Evolutionary conservation across 1,284 basidiomycete genomes (phyloP).

Genomic region (Inonotus obliquus): DNA sequence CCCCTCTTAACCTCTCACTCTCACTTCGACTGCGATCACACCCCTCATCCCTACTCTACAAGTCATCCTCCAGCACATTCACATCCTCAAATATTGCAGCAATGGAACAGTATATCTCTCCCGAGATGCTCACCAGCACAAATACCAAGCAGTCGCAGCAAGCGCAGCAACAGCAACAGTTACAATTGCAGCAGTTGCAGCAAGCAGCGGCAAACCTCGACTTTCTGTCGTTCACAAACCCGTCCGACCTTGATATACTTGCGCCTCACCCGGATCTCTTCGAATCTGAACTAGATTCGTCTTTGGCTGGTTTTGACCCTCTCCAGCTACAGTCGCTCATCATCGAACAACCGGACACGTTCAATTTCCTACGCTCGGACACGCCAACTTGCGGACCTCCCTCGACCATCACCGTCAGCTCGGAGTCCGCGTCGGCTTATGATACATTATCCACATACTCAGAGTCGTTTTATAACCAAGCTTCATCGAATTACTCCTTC

Average conservation of each 20-base stretch:
- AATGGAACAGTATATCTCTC: constrained; percentile 20
- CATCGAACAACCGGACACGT: constrained; percentile 58
- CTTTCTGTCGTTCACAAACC: constrained; percentile 59
- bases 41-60: background rate
- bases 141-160: constrained; percentile 16
- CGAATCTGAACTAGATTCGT: constrained; percentile 72
- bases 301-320: constrained; percentile 58
- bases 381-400: constrained; percentile 64
- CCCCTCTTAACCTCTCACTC: background rate
- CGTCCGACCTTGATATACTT: constrained; percentile 53
- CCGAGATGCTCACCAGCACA: constrained; percentile 14
- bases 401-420: constrained; percentile 72
- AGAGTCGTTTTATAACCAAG: constrained; percentile 56
- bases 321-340: constrained; percentile 57
- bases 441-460: constrained; percentile 63
- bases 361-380: constrained; percentile 55
- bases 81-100: constrained; percentile 9
- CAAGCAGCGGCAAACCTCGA: constrained; percentile 40
- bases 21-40: constrained; percentile 2
- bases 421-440: constrained; percentile 60
- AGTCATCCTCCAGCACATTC: constrained; percentile 8
- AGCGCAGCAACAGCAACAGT: constrained; percentile 9
- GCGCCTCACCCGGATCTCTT: constrained; percentile 75
- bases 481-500: constrained; percentile 48
- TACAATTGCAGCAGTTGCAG: constrained; percentile 16